Percentiles rank a stretch among this genome's conserved stretches.
Conservation (phyloP, 768 basidiomycete genomes). For the Gloeostereum incarnatum region DNA sequence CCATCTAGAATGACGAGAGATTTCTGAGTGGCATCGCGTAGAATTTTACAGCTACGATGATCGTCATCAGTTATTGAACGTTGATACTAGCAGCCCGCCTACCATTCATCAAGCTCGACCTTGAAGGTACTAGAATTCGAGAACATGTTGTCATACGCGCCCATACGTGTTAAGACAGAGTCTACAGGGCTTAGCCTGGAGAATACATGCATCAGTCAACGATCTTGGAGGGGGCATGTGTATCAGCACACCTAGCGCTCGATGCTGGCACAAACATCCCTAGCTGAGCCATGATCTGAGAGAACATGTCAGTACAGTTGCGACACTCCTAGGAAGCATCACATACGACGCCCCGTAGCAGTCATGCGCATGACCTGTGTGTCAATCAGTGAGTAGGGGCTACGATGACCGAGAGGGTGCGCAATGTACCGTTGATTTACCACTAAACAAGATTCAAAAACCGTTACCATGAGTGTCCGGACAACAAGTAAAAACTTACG, state of each 20-base stretch:
- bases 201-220: conserved; percentile 3
- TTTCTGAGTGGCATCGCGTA: conserved; percentile 87
- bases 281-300: conserved; percentile 84
- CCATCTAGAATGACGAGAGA: conserved; percentile 95
- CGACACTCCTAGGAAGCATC: neutral
- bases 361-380: conserved; percentile 87
- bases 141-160: conserved; percentile 97
- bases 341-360: conserved; percentile 77
- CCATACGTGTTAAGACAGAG: conserved; percentile 93
- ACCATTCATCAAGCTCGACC: conserved; percentile 98
- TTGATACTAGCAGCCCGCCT: conserved; percentile 5
- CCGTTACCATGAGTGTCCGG: neutral
- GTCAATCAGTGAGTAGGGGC: conserved; percentile 2
- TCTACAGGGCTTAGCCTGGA: conserved; percentile 81
- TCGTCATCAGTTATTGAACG: conserved; percentile 1
- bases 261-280: conserved; percentile 93
- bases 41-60: conserved; percentile 70
- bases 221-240: neutral
- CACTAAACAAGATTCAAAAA: conserved; percentile 27
- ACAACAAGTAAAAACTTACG: conserved; percentile 36
- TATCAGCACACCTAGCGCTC: conserved; percentile 51
- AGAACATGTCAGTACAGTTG: neutral
- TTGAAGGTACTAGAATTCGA: conserved; percentile 94
- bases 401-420: neutral
- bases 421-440: conserved; percentile 60